Conservation (phyloP, 331 rosid genomes). For the Spiraea crenata region DNA sequence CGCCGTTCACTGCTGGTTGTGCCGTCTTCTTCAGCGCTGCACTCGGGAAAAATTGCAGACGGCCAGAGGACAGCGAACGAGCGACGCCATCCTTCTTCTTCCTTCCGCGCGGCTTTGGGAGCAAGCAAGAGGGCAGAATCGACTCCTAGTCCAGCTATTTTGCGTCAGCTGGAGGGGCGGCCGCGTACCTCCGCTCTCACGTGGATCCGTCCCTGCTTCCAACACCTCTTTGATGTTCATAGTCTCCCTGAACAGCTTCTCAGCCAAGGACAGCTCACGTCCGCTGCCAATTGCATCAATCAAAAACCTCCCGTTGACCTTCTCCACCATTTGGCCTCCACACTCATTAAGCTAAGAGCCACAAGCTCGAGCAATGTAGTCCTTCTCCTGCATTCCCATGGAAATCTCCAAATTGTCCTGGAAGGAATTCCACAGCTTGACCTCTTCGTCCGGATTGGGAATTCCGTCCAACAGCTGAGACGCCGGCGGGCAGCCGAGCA, state of each 20-base stretch:
- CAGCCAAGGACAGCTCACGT: conserved; percentile 77
- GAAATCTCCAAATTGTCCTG: conserved; percentile 66
- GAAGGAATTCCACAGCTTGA: conserved; percentile 87
- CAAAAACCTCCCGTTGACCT: conserved; percentile 70
- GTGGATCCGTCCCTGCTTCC: too few species aligned
- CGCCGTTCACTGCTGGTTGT: too few species aligned
- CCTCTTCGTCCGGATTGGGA: conserved; percentile 92
- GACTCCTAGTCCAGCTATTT: too few species aligned
- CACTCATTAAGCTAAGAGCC: conserved; percentile 77
- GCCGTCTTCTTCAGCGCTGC: too few species aligned
- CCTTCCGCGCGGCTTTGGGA: too few species aligned
- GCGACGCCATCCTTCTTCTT: too few species aligned
- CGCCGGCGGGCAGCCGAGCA: conserved; percentile 75
- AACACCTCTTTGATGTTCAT: conserved; percentile 87
- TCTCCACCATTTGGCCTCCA: conserved; percentile 49
- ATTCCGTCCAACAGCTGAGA: conserved; percentile 92
- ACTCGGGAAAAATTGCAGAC: too few species aligned
- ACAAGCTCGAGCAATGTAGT: conserved; percentile 63
- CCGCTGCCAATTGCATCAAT: conserved; percentile 70
- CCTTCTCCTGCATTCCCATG: conserved; percentile 71
- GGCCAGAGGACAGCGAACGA: too few species aligned
- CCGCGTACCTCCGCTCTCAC: too few species aligned
- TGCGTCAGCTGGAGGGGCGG: too few species aligned
- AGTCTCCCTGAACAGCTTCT: conserved; percentile 82
- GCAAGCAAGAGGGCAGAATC: too few species aligned